Evolutionary conservation across 2,329 filamentous ascomycete genomes (phyloP).

Genomic region (Trichoderma sp.): DNA sequence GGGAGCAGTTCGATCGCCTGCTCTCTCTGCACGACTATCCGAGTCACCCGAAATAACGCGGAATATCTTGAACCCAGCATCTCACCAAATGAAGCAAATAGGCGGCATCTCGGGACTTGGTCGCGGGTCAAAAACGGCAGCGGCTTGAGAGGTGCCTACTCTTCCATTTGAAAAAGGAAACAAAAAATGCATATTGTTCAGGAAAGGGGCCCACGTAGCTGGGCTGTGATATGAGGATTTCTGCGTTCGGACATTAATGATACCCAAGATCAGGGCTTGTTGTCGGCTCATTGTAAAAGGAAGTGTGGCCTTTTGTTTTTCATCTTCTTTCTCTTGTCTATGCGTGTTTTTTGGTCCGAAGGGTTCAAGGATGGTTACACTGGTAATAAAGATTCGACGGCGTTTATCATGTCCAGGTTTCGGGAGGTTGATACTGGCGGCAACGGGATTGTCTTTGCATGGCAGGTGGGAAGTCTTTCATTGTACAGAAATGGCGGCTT

Average conservation of each 20-base stretch:
- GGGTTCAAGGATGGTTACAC: conserved; percentile 12
- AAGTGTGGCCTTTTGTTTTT: conserved; percentile 23
- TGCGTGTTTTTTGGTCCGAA: conserved; percentile 11
- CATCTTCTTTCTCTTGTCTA: conserved; percentile 14
- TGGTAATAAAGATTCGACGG: conserved; percentile 18
- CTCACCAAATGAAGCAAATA: conserved; percentile 36
- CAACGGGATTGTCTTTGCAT: conserved; percentile 17
- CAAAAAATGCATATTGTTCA: neutral
- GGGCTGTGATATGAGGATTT: conserved; percentile 21
- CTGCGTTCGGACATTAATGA: conserved; percentile 37
- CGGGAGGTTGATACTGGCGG: conserved; percentile 8
- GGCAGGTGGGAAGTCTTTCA: conserved; percentile 1
- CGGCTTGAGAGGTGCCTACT: conserved; percentile 28
- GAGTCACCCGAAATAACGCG: conserved; percentile 47
- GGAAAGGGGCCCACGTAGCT: neutral
- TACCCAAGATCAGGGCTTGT: conserved; percentile 34
- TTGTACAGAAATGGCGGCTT: conserved; percentile 17
- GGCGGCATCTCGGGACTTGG: conserved; percentile 32
- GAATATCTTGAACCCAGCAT: conserved; percentile 34
- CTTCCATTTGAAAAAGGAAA: neutral
- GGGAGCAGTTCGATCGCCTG: conserved; percentile 29
- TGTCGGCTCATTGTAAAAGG: conserved; percentile 27
- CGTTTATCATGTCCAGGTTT: conserved; percentile 14
- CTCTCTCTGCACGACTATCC: conserved; percentile 31
- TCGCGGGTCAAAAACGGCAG: conserved; percentile 37